Evolutionary conservation across 257 asterid genomes (phyloP), one percentile per base, ranked within the genome.

Genomic region (Solanum paucissectum): DNA sequence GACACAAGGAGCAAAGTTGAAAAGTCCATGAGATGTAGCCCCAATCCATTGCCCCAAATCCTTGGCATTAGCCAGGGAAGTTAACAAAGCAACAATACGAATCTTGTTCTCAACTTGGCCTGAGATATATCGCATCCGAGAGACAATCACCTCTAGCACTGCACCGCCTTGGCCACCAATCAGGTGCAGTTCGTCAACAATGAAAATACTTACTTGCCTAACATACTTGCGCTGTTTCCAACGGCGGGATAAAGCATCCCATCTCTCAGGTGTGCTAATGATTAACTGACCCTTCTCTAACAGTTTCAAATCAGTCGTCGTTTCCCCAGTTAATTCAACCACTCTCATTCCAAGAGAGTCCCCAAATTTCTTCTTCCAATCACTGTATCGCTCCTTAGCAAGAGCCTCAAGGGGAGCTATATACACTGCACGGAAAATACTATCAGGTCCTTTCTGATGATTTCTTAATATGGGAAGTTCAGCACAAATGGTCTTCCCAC

Each of bases 21-120:
- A 91, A 46, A 91, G 91, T 10, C 88, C 93, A 73, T 89, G 92
- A 77, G 87, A 89, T 40, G 93, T 91, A 36, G 93, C 91, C n/a
- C 93, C 93, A 85, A 91, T 88, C 92, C 93, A 91, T 81, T 87
- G 90, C 69, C 93, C 92, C 86, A 91, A 86, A 88, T 91, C 92
- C 85, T 89, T 91, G 83, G 91, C 92, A 88, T 89, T 89, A n/a
- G 93, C 92, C 36, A 91, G 86, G 27, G 93, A 91, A 81, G 91
- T 88, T 36, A 92, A 87, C 44, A 91, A 73, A 81, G 90, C 93
- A 13, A 91, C 86, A 73, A 88, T 85, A 1, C 92, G 87, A 37
- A 89, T 40, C 88, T 88, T 89, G 49, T 89, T 88, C 60, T 77
- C 92, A 5, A 86, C 86, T 62, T 88, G 90, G 27, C 90, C 84